Base-by-base conservation (phyloP, 2,329 filamentous ascomycete species). In the Sclerotiophoma versabilis region DNA sequence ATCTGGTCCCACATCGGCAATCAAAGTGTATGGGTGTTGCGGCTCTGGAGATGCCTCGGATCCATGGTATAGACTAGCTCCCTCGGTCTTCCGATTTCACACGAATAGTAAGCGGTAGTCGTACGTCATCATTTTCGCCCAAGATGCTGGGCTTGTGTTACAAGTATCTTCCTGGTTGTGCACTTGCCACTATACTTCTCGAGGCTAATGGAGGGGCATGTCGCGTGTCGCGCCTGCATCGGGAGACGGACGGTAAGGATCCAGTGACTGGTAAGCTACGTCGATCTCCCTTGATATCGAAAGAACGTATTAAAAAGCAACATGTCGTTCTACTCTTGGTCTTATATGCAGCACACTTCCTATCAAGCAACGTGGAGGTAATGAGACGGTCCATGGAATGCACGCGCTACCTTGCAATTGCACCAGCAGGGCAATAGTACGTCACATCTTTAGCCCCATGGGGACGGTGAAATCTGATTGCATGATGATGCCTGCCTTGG, bases 201-300 rank as follows among this genome's bases (percentile, higher is more conserved):
- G 26, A 14, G 57, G 59, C 45, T 56, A 63, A 54, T 38, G 37
- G 17, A 53, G 45, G 54, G 38, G 45, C 29, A 49, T 30, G 25
- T 59, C 58, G 62, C 58, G 58, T 64, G 50, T 45, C 62, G 66
- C 66, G 66, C 60, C 49, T 71, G 63, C 58, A 62, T 64, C 69
- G 66, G 67, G 67, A 70, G 63, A 65, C 53, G 54, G 57, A 52
- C 60, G 54, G 50, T 39, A 59, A 38, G 57, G 50, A 51, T 59
- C 33, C 33, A 43, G 53, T 26, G 38, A 23, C 46, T 49, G 49
- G 57, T 60, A 54, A 58, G 51, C 26, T 47, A 51, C 34, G 62
- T 50, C 43, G 65, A 68, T 68, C 65, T 54, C 44, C 38, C 53
- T 46, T 45, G 46, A 54, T 55, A 27, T 45, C 39, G 34, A 49